phyloP scores from a whole-genome alignment of 306 rosid genomes.

The Myrica gale region DNA sequence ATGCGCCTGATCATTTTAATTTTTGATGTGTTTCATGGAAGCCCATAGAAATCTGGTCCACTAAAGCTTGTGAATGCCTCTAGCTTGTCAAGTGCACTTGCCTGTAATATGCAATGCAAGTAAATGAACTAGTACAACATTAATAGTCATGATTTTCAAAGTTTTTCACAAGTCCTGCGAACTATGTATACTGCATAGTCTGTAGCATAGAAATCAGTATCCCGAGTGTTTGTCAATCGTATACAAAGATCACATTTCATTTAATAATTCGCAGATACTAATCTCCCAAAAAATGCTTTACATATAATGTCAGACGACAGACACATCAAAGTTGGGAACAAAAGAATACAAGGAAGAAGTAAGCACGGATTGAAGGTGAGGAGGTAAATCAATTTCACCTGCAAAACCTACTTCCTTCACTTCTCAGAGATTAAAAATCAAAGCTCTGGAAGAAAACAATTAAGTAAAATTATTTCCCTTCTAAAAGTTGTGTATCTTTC shows the following conservation, averaged over 20 bases:
- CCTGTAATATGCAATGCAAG: constrained; percentile 38
- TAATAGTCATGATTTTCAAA: not conserved
- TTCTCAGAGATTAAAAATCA: not conserved
- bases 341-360: not conserved
- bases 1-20: constrained; percentile 60
- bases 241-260: constrained; percentile 11
- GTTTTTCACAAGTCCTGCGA: not conserved
- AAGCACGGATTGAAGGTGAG: not conserved
- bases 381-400: not conserved
- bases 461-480: not conserved
- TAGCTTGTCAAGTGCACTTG: constrained; percentile 79
- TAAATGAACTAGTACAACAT: not conserved
- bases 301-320: not conserved
- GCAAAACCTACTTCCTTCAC: not conserved
- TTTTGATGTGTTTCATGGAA: constrained; percentile 71
- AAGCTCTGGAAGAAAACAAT: not conserved
- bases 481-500: not conserved
- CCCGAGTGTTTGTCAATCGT: not conserved
- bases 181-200: not conserved
- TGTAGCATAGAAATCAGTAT: constrained; percentile 13
- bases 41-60: constrained; percentile 96
- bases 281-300: not conserved
- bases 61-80: constrained; percentile 93
- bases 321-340: not conserved
- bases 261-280: constrained; percentile 8